Conservation (phyloP, 2,329 filamentous ascomycete species). For the Daldinia sp. region DNA sequence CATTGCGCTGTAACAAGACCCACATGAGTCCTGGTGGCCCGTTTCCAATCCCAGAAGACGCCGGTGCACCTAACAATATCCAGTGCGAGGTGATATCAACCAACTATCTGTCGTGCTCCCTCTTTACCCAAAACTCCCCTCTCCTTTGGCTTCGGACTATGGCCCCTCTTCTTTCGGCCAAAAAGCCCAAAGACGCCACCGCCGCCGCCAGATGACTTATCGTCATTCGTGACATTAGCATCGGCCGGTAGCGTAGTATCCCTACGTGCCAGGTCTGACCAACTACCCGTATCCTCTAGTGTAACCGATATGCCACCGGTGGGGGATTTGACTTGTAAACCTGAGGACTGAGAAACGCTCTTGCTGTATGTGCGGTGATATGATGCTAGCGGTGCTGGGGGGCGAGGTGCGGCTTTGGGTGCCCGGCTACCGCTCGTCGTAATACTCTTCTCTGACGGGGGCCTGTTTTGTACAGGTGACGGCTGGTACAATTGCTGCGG, state of each 20-base stretch:
- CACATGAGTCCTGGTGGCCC: constrained; percentile 6
- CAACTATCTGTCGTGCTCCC: constrained; percentile 85
- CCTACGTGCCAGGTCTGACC: constrained; percentile 89
- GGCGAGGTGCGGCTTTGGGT: constrained; percentile 28
- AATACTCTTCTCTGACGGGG: constrained; percentile 32
- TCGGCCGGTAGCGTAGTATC: constrained; percentile 80
- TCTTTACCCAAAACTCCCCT: constrained; percentile 94
- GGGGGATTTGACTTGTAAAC: constrained; percentile 79
- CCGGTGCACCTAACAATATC: constrained; percentile 41
- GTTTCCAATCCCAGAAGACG: constrained; percentile 30
- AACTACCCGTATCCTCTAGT: constrained; percentile 87
- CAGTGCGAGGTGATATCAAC: constrained; percentile 57
- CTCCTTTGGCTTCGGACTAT: constrained; percentile 95
- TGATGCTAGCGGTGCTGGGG: constrained; percentile 55
- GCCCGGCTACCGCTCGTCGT: constrained; percentile 22
- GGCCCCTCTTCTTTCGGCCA: constrained; percentile 88
- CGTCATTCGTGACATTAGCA: constrained; percentile 66
- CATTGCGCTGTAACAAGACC: constrained; percentile 29
- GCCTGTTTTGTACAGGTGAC: constrained; percentile 18
- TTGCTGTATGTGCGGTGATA: constrained; percentile 62
- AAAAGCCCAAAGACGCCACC: constrained; percentile 94
- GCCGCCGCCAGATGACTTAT: constrained; percentile 67
- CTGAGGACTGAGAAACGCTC: constrained; percentile 65
- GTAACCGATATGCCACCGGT: constrained; percentile 91
- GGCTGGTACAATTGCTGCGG: constrained; percentile 36